Percentiles rank a stretch among this genome's conserved stretches.
phyloP scores from a whole-genome alignment of 1,284 basidiomycete species.

The Melampsora larici-populina region DNA sequence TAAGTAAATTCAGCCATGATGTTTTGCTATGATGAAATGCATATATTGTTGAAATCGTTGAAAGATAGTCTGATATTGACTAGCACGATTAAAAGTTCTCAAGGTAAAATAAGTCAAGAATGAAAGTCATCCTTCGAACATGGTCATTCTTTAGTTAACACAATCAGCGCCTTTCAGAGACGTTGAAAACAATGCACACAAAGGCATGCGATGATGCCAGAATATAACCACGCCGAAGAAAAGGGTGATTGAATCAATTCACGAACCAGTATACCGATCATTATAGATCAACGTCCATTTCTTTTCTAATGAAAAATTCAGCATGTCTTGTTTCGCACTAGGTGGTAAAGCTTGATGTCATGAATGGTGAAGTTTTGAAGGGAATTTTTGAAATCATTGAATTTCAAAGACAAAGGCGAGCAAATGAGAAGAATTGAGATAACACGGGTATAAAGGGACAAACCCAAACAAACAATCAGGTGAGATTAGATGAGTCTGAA shows the following conservation, averaged over 20 bases:
- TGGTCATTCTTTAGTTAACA: too few species aligned
- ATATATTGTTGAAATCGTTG: too few species aligned
- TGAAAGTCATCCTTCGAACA: too few species aligned
- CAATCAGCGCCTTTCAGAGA: too few species aligned
- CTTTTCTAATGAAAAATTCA: slow-evolving; percentile 42
- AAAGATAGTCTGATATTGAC: too few species aligned
- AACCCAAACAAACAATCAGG: too few species aligned
- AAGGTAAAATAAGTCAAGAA: too few species aligned
- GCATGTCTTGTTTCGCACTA: slow-evolving; percentile 38
- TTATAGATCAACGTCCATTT: slow-evolving; percentile 43
- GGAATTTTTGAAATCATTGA: background rate
- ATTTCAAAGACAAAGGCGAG: background rate
- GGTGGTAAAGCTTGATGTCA: slow-evolving; percentile 22
- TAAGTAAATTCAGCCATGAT: background rate
- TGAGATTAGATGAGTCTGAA: too few species aligned
- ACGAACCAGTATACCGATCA: slow-evolving; percentile 31
- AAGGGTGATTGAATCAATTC: background rate
- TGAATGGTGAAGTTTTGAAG: background rate
- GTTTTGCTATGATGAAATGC: background rate
- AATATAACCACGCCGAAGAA: too few species aligned
- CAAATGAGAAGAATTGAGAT: background rate
- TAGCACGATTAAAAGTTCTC: too few species aligned
- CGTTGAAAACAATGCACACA: too few species aligned
- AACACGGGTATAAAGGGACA: background rate
- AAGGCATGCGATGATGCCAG: too few species aligned